These are phyloP conservation scores for Penicillium mononematosum DNA, from an alignment of 495 filamentous ascomycete species.

Conservation along the genomic window DNA sequence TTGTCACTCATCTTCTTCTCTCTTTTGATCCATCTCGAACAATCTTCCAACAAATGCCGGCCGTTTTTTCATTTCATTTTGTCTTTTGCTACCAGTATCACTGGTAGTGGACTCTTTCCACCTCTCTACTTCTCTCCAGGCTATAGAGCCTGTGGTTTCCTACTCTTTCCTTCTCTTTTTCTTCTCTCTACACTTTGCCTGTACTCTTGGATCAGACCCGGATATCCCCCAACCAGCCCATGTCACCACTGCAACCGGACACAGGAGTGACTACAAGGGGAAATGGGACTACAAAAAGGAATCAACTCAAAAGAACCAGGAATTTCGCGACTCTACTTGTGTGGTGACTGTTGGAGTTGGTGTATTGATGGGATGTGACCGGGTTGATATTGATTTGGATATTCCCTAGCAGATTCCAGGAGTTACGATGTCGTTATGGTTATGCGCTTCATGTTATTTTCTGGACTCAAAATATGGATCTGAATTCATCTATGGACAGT, in stretches of 20 bases:
- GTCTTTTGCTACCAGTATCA: constrained; percentile 7
- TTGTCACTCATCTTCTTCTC: constrained; percentile 4
- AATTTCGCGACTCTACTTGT: constrained; percentile 1
- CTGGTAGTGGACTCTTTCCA: constrained; percentile 8
- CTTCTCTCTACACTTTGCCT: constrained; percentile 2
- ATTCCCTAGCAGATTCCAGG: constrained; percentile 10
- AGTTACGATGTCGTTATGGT: constrained; percentile 15
- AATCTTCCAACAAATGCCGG: constrained; percentile 18
- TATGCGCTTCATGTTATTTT: constrained; percentile 9
- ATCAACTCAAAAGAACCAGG: constrained; percentile 1
- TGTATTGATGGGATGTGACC: constrained; percentile 5
- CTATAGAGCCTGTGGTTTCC: constrained; percentile 2
- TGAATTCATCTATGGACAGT: not conserved
- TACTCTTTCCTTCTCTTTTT: not conserved
- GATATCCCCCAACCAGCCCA: not conserved
- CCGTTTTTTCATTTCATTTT: constrained; percentile 12
- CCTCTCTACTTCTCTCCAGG: constrained; percentile 2
- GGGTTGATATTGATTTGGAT: constrained; percentile 11
- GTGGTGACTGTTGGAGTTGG: constrained; percentile 1
- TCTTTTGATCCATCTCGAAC: constrained; percentile 18
- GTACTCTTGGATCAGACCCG: constrained; percentile 1
- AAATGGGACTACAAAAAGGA: constrained; percentile 3
- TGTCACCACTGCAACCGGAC: not conserved
- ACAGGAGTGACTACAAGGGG: not conserved
- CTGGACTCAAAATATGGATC: constrained; percentile 5